phyloP scores from a whole-genome alignment of 495 filamentous ascomycete genomes.

The Cercophora samala region DNA sequence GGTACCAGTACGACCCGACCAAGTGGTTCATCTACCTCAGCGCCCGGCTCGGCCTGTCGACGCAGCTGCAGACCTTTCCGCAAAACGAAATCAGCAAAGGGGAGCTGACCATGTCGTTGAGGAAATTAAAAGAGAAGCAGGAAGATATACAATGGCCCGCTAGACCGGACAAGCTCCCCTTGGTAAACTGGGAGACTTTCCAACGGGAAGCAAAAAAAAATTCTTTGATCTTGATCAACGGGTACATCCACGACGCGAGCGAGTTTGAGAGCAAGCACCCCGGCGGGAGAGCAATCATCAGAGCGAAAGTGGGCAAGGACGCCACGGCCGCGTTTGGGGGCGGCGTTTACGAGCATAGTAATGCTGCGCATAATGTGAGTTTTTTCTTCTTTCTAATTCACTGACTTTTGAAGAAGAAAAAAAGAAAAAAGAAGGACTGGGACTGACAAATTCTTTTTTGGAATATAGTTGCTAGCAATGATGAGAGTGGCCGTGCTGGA shows the following conservation, averaged over 20 bases:
- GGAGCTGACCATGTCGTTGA: neutral
- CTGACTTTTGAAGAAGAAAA: no score
- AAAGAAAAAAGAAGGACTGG: no score
- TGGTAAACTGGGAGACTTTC: neutral
- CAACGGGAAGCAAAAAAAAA: neutral
- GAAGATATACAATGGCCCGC: neutral
- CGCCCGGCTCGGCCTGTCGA: neutral
- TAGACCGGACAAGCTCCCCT: neutral
- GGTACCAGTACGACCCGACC: neutral
- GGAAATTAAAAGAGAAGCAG: neutral
- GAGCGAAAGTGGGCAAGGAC: neutral
- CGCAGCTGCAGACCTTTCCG: neutral
- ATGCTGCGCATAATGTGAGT: neutral
- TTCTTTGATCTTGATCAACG: neutral
- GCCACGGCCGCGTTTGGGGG: neutral
- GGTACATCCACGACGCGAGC: neutral
- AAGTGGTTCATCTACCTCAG: neutral
- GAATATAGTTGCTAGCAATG: neutral
- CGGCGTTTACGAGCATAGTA: neutral
- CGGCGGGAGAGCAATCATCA: neutral
- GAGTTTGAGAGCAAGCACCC: neutral
- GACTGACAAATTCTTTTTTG: no score
- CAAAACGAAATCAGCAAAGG: neutral
- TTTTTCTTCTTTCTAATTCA: no score
- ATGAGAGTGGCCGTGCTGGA: neutral